These are phyloP conservation scores for Theobroma cacao DNA, from an alignment of 345 rosid genomes.

Conservation along the genomic window DNA sequence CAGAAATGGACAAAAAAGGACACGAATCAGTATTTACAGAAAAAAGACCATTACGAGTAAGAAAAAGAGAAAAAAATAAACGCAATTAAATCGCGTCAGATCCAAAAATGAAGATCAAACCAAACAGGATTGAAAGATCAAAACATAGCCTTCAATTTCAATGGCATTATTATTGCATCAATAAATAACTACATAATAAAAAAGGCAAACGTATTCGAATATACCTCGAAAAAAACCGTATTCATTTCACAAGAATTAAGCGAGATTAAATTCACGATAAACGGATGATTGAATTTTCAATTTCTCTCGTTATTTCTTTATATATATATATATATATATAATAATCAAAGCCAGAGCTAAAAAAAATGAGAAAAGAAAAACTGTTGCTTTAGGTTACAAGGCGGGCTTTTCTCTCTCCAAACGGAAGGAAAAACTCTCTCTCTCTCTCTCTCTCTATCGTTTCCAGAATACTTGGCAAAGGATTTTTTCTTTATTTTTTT, in stretches of 20 bases:
- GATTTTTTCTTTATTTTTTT: neutral
- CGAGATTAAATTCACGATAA: neutral
- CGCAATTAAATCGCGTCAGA: constrained; percentile 14
- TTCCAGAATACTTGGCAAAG: neutral
- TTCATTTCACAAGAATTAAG: constrained; percentile 19
- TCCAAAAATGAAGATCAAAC: constrained; percentile 20
- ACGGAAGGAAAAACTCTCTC: neutral
- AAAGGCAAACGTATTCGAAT: neutral
- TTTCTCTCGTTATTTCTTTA: neutral
- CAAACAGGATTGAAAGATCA: neutral
- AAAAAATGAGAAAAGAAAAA: neutral
- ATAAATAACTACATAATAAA: neutral
- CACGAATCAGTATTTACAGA: constrained; percentile 7
- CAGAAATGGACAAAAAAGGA: constrained; percentile 13
- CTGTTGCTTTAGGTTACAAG: constrained; percentile 30
- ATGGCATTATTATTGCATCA: neutral
- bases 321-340: neutral
- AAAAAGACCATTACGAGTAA: neutral
- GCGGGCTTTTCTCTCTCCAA: constrained; percentile 12
- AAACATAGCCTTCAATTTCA: neutral
- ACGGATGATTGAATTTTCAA: neutral
- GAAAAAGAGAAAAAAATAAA: neutral
- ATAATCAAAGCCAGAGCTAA: neutral
- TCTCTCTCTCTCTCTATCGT: constrained; percentile 22
- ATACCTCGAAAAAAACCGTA: constrained; percentile 18